Conservation (phyloP, 495 filamentous ascomycete genomes). For the Cairneyella variabilis region DNA sequence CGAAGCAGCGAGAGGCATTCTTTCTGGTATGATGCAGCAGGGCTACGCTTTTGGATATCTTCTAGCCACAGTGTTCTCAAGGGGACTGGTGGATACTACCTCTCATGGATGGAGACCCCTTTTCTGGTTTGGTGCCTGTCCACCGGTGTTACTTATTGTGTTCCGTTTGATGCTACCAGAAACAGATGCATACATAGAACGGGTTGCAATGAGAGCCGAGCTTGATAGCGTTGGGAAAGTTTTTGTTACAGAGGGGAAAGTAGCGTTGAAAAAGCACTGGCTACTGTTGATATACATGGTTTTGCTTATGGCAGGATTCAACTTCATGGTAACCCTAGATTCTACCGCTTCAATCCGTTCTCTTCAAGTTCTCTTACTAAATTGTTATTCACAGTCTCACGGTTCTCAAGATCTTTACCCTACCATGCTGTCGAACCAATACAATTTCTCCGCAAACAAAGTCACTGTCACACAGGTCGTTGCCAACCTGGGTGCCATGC, state of each 20-base stretch:
- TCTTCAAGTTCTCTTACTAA: not conserved
- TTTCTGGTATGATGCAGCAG: not conserved
- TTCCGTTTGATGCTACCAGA: constrained; percentile 74
- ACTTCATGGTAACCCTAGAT: not conserved
- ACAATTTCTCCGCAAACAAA: not conserved
- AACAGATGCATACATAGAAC: constrained; percentile 56
- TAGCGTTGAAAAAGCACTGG: not conserved
- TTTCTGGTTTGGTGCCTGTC: constrained; percentile 82
- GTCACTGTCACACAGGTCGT: constrained; percentile 41
- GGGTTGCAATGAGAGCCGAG: constrained; percentile 41
- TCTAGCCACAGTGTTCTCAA: constrained; percentile 44
- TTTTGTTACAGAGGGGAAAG: not conserved
- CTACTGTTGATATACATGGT: not conserved
- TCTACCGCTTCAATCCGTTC: constrained; percentile 15
- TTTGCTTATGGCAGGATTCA: not conserved
- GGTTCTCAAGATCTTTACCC: constrained; percentile 34
- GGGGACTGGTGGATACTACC: constrained; percentile 68
- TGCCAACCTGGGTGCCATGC: constrained; percentile 18
- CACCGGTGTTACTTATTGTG: constrained; percentile 72
- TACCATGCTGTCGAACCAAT: not conserved
- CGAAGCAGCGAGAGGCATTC: not conserved
- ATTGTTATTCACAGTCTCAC: not conserved
- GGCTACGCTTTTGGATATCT: not conserved
- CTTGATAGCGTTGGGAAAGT: no score
- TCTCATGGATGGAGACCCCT: constrained; percentile 72